Conservation (phyloP, 2,329 filamentous ascomycete genomes). For the Fusarium acutatum region DNA sequence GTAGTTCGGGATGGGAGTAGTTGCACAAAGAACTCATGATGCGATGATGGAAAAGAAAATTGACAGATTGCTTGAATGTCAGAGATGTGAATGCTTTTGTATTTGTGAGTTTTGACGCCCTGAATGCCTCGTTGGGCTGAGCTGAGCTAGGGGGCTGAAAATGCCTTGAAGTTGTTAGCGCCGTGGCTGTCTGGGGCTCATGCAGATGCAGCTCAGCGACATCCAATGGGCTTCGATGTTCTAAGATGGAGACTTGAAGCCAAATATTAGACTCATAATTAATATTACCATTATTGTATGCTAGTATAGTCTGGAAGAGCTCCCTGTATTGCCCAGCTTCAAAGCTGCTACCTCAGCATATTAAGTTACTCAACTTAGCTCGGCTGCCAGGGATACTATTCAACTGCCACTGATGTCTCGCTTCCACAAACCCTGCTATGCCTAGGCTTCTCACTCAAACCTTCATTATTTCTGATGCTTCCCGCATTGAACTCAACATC, state of each 20-base stretch:
- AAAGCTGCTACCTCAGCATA: not conserved
- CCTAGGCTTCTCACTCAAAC: not conserved
- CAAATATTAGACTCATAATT: not conserved
- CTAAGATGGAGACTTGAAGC: not conserved
- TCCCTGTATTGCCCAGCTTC: not conserved
- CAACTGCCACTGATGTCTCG: not conserved
- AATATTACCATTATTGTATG: not conserved
- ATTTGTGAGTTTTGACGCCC: not conserved
- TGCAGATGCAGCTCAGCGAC: not conserved
- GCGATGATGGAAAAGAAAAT: accelerated
- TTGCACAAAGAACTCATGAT: constrained; percentile 16
- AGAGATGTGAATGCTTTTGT: not conserved
- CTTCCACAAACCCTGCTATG: not conserved
- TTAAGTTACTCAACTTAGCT: not conserved
- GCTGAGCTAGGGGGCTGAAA: not conserved
- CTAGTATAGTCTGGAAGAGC: not conserved
- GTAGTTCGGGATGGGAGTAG: constrained; percentile 8
- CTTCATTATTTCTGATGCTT: not conserved
- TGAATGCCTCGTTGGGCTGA: not conserved
- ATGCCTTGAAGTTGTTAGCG: not conserved
- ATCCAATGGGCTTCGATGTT: not conserved
- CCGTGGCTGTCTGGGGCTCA: not conserved
- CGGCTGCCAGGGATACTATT: not conserved
- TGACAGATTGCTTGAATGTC: no score
- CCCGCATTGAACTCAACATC: not conserved